Base-by-base conservation (phyloP, 306 rosid genomes). In the Gleditsia sinensis region DNA sequence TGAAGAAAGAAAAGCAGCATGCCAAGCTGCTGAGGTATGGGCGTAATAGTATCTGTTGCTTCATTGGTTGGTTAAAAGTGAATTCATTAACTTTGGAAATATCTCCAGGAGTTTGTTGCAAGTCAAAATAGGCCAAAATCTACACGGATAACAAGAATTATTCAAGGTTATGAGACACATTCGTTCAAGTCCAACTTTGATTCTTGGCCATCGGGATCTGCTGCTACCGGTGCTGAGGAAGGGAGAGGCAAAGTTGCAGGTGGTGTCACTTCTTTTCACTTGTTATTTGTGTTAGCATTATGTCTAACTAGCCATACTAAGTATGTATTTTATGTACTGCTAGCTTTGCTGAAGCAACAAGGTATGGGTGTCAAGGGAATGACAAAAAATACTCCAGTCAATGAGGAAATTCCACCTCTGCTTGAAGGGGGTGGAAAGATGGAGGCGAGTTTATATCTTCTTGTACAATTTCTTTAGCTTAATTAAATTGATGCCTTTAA, bases 221-320 rank as follows among this genome's bases (percentile, higher is more conserved):
- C 89, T 68, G 56, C 88, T 69, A 71, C 93, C 49, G 87, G 92
- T 73, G 78, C 93, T 40, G 99, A 95, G 83, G 99, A 95, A 71
- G 99, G 98, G 88, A 86, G 98, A 82, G 99, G 99, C 83, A 95
- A 95, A 88, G 99, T 95, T 70, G 98, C 98, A 78, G 99, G 99
- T 95, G 67, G 49, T 17, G 39, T 62, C 39, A 57, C 42, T 58
- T 83, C 65, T 60, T 78, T 42, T 62, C 24, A 37, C 32, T 58
- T 54, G 65, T 76, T 62, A 67, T 71, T 75, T 73, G 62, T 59
- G 39, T 9, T 40, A 71, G n/a, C 33, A 34, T 78, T 57, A 36
- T 70, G 79, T 67, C 67, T 42, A 60, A 28, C 71, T 58, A 67
- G 55, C 20, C 51, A 42, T 77, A 54, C 67, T 74, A 33, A 83